Conservation (phyloP, 495 filamentous ascomycete species). For the Talaromyces stipitatus region DNA sequence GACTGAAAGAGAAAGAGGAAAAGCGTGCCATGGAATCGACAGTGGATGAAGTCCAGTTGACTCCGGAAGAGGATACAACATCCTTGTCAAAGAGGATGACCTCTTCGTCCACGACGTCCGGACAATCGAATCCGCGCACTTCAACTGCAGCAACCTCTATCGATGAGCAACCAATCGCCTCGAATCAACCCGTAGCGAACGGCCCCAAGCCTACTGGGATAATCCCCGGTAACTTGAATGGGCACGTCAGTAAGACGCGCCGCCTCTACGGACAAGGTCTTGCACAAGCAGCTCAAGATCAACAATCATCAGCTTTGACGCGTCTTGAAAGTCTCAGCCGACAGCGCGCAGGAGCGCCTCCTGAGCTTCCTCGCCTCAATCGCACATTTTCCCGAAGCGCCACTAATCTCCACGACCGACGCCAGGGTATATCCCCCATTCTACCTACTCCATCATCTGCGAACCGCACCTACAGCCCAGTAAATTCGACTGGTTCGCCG, state of each 20-base stretch:
- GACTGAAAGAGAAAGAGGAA: constrained; percentile 50
- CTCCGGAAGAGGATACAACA: constrained; percentile 42
- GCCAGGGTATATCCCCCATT: constrained; percentile 30
- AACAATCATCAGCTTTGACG: constrained; percentile 68
- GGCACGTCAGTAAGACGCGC: constrained; percentile 54
- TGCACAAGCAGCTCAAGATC: constrained; percentile 70
- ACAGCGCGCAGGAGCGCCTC: constrained; percentile 26
- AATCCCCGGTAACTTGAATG: constrained; percentile 29
- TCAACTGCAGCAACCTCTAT: constrained; percentile 92
- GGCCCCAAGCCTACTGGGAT: constrained; percentile 1
- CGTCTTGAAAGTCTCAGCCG: constrained; percentile 69
- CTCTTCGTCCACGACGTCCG: constrained; percentile 78
- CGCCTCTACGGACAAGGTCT: constrained; percentile 82
- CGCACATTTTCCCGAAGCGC: constrained; percentile 46
- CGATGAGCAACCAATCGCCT: constrained; percentile 59
- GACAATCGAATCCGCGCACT: constrained; percentile 55
- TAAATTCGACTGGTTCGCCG: constrained; percentile 32
- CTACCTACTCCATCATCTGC: constrained; percentile 19
- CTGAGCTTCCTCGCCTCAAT: constrained; percentile 29
- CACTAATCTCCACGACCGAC: constrained; percentile 47
- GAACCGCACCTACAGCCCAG: constrained; percentile 45
- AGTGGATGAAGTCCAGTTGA: constrained; percentile 15
- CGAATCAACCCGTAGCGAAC: constrained; percentile 8
- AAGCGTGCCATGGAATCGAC: constrained; percentile 26
- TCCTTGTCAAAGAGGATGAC: constrained; percentile 77